These are phyloP conservation scores for Phytopythium ostracodes DNA, from an alignment of 352 stramenopile species.

Conservation along the genomic window DNA sequence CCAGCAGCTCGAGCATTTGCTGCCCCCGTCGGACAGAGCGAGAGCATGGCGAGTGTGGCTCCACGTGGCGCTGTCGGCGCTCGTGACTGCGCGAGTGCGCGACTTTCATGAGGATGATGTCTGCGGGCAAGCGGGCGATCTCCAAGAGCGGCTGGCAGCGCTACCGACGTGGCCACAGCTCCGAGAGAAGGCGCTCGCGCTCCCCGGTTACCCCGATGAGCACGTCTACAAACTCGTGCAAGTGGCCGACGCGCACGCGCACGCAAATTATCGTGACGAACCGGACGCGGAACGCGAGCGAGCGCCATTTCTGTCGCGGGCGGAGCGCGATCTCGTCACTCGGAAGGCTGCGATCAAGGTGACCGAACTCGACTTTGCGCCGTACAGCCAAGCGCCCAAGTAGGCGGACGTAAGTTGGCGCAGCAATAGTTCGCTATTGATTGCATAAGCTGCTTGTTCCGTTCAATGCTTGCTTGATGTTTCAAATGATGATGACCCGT, in stretches of 20 bases:
- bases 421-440: too few species aligned
- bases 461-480: too few species aligned
- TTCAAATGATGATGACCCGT: too few species aligned
- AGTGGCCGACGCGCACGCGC: slow-evolving; percentile 33
- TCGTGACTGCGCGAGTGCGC: slow-evolving; percentile 18
- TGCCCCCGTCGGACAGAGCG: slow-evolving; percentile 16
- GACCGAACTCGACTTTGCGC: slow-evolving; percentile 18
- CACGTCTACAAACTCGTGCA: slow-evolving; percentile 72
- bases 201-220: slow-evolving; percentile 39
- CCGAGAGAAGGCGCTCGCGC: slow-evolving; percentile 21
- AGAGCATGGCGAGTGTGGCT: slow-evolving; percentile 34
- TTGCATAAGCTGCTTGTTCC: too few species aligned
- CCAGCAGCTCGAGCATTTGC: slow-evolving; percentile 33
- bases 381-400: slow-evolving; percentile 2
- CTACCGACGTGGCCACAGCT: slow-evolving; percentile 42
- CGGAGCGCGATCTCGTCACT: slow-evolving; percentile 38
- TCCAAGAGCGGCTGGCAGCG: slow-evolving; percentile 6
- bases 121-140: slow-evolving; percentile 8
- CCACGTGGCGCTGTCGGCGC: slow-evolving; percentile 25
- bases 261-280: background rate
- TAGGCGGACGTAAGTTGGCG: background rate
- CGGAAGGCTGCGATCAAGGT: slow-evolving; percentile 34
- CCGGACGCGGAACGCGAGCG: background rate
- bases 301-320: slow-evolving; percentile 23
- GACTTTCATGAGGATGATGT: slow-evolving; percentile 27